A percentile compares a stretch with the other conserved stretches of the same genome.
Conservation (phyloP, 371 early-diverging fungal species). For the Neoconidiobolus thromboides region DNA sequence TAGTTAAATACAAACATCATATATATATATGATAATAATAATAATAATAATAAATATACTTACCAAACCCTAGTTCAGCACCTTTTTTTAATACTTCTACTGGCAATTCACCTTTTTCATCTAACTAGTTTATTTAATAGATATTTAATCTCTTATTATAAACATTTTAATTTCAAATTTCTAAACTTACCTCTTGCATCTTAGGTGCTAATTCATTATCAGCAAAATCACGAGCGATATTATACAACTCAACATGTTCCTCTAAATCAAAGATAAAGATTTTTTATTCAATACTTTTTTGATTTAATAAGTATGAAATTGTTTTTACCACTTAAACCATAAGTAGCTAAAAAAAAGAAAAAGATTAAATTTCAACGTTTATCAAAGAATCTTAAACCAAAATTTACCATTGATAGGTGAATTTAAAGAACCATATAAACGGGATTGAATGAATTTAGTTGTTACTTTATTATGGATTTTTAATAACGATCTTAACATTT, state of each 20-base stretch:
- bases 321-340: background rate
- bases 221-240: conserved; percentile 23
- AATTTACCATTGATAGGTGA: background rate
- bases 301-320: too few relatives aligned
- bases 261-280: conserved; percentile 8
- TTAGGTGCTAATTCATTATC: conserved; percentile 27
- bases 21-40: background rate
- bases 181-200: conserved; percentile 19
- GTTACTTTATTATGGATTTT: too few relatives aligned
- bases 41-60: conserved; percentile 1
- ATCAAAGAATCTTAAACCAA: background rate
- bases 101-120: conserved; percentile 25
- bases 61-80: conserved; percentile 33
- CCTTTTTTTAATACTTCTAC: conserved; percentile 22
- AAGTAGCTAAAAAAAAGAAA: background rate
- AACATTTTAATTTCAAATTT: background rate
- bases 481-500: too few relatives aligned
- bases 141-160: background rate
- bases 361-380: background rate
- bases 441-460: too few relatives aligned
- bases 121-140: conserved; percentile 14
- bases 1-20: background rate
- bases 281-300: too few relatives aligned
- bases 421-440: too few relatives aligned
- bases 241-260: conserved; percentile 21